Base-by-base conservation (phyloP, 305 asterid genomes). In the Lippia alba region DNA sequence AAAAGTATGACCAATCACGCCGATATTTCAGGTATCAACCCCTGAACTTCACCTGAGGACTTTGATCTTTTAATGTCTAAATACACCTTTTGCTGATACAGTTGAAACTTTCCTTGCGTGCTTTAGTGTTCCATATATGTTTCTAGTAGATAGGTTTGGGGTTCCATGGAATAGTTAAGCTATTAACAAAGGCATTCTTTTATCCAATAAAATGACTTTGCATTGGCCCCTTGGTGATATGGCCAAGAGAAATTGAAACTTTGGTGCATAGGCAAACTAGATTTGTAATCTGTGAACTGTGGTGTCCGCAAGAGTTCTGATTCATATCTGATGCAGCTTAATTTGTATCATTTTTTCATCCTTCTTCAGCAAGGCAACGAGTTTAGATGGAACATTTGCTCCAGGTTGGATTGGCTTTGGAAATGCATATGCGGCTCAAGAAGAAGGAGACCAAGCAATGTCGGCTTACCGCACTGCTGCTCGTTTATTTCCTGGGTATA, bases 381-480 rank as follows among this genome's bases (percentile, higher is more conserved):
- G 92, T 84, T 84, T 95, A 75, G 99, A 95, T 75, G 98, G 97
- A 67, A 84, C 96, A 49, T 95, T 95, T 80, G 94, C 98, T 73
- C 94, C 99, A 16, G 97, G 92, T 64, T 95, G 99, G 99, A 89
- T 92, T 49, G 99, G 99, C 68, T 85, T 76, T 72, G 99, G 99
- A 54, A 92, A 95, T 90, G 96, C 99, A 60, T 89, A 87, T 77
- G 96, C 97, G 32, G 97, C 98, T 72, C 85, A 84, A 81, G 98
- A 95, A 82, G 99, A 90, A 85, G 99, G 99, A 66, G 99, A 95
- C 67, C 99, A 95, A 76, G 98, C 99, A 62, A 86, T 95, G 97
- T 87, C 99, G 65, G 99, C 97, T 73, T 95, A 95, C 71, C 98
- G 99, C 58, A 95, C 99, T 68, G 97, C 99, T 80, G 90, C 96